Percentiles rank a stretch among this genome's conserved stretches.
Evolutionary conservation across 106 monocot genomes (phyloP).

Genomic region (Iris macrosiphon): DNA sequence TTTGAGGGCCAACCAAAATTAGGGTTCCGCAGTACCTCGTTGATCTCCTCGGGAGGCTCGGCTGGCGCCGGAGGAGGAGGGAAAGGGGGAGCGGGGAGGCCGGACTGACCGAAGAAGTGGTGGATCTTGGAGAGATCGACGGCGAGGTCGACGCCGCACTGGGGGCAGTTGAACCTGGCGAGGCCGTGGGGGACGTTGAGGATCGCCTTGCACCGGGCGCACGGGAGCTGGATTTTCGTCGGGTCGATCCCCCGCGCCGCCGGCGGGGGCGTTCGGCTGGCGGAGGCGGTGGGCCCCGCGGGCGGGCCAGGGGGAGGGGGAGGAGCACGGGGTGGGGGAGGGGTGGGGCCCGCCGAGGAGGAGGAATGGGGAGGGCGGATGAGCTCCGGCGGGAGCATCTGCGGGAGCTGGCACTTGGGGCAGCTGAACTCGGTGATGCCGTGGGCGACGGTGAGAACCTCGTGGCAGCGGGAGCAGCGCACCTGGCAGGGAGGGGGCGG

Average conservation of each 20-base stretch:
- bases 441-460: conserved; percentile 78
- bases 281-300: background rate
- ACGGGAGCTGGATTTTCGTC: conserved; percentile 98
- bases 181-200: conserved; percentile 96
- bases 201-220: conserved; percentile 85
- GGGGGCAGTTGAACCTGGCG: conserved; percentile 80
- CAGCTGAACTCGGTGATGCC: conserved; percentile 97
- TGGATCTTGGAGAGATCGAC: conserved; percentile 76
- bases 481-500: conserved; percentile 60
- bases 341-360: background rate
- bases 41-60: conserved; percentile 31
- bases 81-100: conserved; percentile 3
- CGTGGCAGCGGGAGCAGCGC: conserved; percentile 94
- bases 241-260: conserved; percentile 90
- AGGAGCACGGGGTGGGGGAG: background rate
- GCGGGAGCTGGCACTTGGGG: conserved; percentile 89
- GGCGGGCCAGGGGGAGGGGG: background rate
- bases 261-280: conserved; percentile 11
- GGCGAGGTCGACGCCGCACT: conserved; percentile 88
- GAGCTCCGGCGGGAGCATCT: conserved; percentile 95
- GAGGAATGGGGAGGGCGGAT: conserved; percentile 9
- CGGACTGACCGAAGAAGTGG: conserved; percentile 25
- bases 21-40: conserved; percentile 26
- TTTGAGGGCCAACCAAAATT: too few relatives aligned
- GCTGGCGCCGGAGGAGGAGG: background rate